Base-by-base conservation (phyloP, 2,329 filamentous ascomycete species). In the Talaromyces sp. region DNA sequence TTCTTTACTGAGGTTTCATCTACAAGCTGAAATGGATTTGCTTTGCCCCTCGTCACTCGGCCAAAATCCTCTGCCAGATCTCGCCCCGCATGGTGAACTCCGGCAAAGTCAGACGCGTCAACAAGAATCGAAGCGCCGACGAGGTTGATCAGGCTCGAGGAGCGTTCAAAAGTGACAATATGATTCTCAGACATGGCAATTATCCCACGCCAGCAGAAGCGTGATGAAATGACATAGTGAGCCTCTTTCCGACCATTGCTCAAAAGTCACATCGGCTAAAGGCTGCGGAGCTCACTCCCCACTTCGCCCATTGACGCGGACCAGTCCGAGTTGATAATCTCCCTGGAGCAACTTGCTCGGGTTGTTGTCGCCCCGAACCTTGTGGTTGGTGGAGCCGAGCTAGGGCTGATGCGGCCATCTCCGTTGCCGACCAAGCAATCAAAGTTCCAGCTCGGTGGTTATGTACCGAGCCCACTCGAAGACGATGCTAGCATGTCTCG, bases 1-100 rank as follows among this genome's bases (percentile, higher is more conserved):
- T 35, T 22, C 3, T 32, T 7, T 16, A 37, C 9, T n/a, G 35
- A 5, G 3, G 24, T 24, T 7, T 44, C 41, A 3, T 20, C 22
- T 11, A 51, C 16, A 4, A 48, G 9, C n/a, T 47, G 22, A 30
- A 53, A 52, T 11, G 50, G 41, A 32, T 17, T 56, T 14, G 47
- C 30, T 14, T 44, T 41, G 10, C 45, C 47, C 35, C 35, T 50
- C 13, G 47, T 54, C 3, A 56, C 53, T 3, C 53, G 49, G 19
- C 50, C 47, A 16, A 56, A 58, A 14, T 58, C 56, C 4, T 54
- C 47, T 2, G 56, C 50, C 9, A 58, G 24, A 9, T 37, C 36
- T 41, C 48, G 44, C 11, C 19, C 40, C n/a, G 56, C 56, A 51
- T 58, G 53, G 20, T 56, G 53, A 22, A 58, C 33, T 2, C 56